Percentiles rank a stretch among this genome's conserved stretches.
Evolutionary conservation across 1,139 yeast genomes (phyloP).

Genomic region (Scheffersomyces titani): DNA sequence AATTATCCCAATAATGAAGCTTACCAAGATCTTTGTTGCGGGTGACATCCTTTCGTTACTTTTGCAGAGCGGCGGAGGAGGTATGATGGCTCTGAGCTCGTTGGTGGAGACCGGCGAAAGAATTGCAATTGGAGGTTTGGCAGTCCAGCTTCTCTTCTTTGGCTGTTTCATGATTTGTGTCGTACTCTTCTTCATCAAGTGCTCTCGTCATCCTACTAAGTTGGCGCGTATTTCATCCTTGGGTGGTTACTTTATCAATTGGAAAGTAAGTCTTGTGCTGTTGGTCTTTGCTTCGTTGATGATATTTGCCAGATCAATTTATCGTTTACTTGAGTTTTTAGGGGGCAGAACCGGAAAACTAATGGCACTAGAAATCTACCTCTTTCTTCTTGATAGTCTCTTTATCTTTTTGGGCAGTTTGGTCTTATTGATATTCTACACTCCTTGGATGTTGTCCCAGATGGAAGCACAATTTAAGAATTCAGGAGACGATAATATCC

Average conservation of each 20-base stretch:
- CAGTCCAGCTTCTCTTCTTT: constrained; percentile 38
- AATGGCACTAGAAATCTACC: no score
- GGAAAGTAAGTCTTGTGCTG: constrained; percentile 13
- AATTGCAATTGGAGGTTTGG: constrained; percentile 27
- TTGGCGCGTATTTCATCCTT: constrained; percentile 3
- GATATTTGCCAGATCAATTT: not conserved
- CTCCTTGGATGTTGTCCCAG: no score
- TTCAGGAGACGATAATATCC: no score
- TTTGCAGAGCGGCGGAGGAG: constrained; percentile 47
- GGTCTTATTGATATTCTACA: no score
- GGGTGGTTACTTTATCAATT: not conserved
- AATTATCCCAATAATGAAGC: constrained; percentile 27
- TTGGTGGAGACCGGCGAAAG: constrained; percentile 17
- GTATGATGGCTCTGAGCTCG: constrained; percentile 25
- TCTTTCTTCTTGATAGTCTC: no score
- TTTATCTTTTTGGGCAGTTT: no score
- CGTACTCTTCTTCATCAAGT: not conserved
- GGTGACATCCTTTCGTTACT: constrained; percentile 45
- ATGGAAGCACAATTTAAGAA: no score
- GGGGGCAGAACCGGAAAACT: no score
- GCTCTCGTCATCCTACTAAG: not conserved
- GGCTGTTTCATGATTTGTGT: constrained; percentile 21
- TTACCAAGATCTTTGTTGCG: constrained; percentile 39
- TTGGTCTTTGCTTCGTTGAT: constrained; percentile 27
- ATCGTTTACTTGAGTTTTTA: constrained; percentile 19